Evolutionary conservation across 768 basidiomycete genomes (phyloP), one percentile per base, ranked within the genome.

Genomic region (Melanogaster broomeanus): DNA sequence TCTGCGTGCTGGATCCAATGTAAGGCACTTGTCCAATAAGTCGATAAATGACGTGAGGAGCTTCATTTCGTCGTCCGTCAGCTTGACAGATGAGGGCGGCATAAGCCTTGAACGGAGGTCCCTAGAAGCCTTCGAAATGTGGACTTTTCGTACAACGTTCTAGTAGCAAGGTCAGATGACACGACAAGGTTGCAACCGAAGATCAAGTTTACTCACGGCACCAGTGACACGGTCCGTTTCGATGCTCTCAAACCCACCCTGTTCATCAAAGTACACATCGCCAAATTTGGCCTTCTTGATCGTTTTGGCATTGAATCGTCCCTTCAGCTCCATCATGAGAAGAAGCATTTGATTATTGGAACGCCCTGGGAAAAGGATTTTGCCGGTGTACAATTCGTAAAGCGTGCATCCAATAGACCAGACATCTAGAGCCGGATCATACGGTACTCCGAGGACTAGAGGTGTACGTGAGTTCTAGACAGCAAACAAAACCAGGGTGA

Each of bases 391-490:
- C 15, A 95, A 75, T 63, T 95, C 93, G 64, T 92, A 96, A n/a
- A 99, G 76, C 7, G 97, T 98, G 71, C 96, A 98, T 2, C 94
- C 97, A 52, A 96, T 86, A 9, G 94, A 96, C 97, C 97, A 98
- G 27, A 97, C 81, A 64, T 98, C 96, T 24, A 99, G 79, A 0
- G 94, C 81, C 7, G 89, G 85, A 72, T 98, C 97, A 62, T 98
- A 98, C 0, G 96, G 94, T 27, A 90, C 82, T 28, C 97, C 97
- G 49, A 99, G 84, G 64, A 98, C 95, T 98, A 60, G 22, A 51
- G 48, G 52, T 18, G 43, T 41, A 52, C 43, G 55, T 64, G 33
- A 65, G 60, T 49, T 34, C 53, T 19, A 19, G 50, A 42, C 30
- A 45, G n/a, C 21, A 39, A 34, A 28, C n/a, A 18, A 43, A n/a